A percentile compares a stretch with the other conserved stretches of the same genome.
These are phyloP conservation scores for Myotisia sp. DNA, from an alignment of 2,329 filamentous ascomycete genomes.

Conservation along the genomic window DNA sequence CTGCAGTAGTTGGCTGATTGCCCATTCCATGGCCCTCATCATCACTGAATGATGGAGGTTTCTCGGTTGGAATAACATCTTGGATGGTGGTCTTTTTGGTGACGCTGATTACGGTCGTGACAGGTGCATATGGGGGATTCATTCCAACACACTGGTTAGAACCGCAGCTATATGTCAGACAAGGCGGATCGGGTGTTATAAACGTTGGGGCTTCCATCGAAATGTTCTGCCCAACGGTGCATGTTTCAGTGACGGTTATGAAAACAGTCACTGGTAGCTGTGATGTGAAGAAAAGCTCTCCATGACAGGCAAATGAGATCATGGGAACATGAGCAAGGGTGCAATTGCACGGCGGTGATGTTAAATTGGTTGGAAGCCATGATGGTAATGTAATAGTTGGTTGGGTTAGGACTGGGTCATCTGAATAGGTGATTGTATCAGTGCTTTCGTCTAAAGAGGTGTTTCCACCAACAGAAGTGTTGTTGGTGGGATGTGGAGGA, in stretches of 20 bases:
- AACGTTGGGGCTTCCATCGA: conserved; percentile 1
- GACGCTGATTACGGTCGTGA: conserved; percentile 5
- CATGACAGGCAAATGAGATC: neutral
- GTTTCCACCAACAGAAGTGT: too few relatives aligned
- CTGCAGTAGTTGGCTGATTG: too few relatives aligned
- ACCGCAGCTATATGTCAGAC: conserved; percentile 5
- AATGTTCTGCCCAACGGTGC: conserved; percentile 1
- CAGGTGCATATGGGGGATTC: neutral
- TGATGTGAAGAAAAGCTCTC: conserved; percentile 1
- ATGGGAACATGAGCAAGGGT: conserved; percentile 1
- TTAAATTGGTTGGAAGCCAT: too few relatives aligned
- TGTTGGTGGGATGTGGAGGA: too few relatives aligned
- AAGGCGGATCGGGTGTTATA: conserved; percentile 9
- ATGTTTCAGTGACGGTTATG: conserved; percentile 8
- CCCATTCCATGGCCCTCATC: too few relatives aligned
- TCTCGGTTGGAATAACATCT: conserved; percentile 1
- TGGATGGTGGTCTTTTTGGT: conserved; percentile 11
- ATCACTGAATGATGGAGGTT: conserved; percentile 6
- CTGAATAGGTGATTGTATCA: too few relatives aligned
- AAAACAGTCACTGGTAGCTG: conserved; percentile 3
- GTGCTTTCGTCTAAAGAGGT: too few relatives aligned
- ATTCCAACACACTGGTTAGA: neutral
- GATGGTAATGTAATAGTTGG: too few relatives aligned
- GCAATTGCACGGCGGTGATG: too few relatives aligned
- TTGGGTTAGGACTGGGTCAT: too few relatives aligned